Base-by-base conservation (phyloP, 1,139 yeast species). In the Insectozyma bohioensis region DNA sequence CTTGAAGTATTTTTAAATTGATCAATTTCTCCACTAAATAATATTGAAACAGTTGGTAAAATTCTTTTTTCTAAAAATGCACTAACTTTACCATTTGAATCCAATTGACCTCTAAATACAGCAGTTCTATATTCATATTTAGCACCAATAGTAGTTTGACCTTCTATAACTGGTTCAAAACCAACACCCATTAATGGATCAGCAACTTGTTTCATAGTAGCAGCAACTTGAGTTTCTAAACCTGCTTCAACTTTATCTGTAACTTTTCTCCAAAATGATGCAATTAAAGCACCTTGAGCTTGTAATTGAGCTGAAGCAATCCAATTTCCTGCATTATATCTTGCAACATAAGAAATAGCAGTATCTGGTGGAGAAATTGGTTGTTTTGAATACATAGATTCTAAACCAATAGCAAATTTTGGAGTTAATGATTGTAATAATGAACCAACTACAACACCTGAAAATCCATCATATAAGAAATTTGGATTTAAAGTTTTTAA, bases 61-160 rank as follows among this genome's bases (percentile, higher is more conserved):
- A 94, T 80, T 62, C 95, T 83, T 72, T 88, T 88, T 70, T 92
- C 98, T 59, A 92, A 72, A 69, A 87, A 81, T 49, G 92, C 87
- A 39, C 85, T 75, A 37, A 92, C 95, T 68, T 86, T 88, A 63
- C 98, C 98, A 41, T 75, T 72, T 35, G 95, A 80, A 65, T 90
- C 97, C 43, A 92, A 58, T 64, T 90, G 95, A 54, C 97, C 97
- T 65, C 98, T 82, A 78, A 87, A 88, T 37, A 87, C 83, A 41
- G 95, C 83, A 66, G 88, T 95, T 69, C 97, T 88, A 76, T 88
- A 94, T 69, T 92, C 98, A 66, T 92, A 92, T 69, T 90, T 92
- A 53, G 97, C 96, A 64, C 97, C 98, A 39, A 92, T 62, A 43
- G 97, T 85, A 51, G 99, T 90, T 51, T 78, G 77, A 54, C 95